Evolutionary conservation across 2,329 filamentous ascomycete species (phyloP).

Genomic region (Myriosclerotinia scirpicola): DNA sequence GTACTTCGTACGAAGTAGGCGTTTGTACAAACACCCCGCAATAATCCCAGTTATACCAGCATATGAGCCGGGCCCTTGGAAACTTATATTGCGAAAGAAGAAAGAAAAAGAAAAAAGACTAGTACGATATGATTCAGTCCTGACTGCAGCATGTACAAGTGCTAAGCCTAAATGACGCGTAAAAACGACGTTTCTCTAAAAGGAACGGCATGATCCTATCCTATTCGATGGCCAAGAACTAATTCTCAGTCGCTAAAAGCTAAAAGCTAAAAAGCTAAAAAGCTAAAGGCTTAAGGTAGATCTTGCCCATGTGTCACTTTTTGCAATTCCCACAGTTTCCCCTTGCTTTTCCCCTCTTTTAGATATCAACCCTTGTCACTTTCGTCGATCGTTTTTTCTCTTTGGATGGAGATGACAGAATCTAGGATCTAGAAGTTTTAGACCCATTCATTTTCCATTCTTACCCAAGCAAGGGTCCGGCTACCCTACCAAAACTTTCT

Average conservation of each 20-base stretch:
- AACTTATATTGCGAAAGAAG: slow-evolving; percentile 7
- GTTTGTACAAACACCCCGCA: slow-evolving; percentile 24
- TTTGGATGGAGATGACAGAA: slow-evolving; percentile 17
- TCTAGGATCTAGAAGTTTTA: slow-evolving; percentile 14
- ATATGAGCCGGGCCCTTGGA: slow-evolving; percentile 24
- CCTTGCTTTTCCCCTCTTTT: slow-evolving; percentile 18
- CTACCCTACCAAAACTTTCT: slow-evolving; percentile 3
- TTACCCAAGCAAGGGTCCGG: slow-evolving; percentile 14
- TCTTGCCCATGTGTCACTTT: slow-evolving; percentile 14
- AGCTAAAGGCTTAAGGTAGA: slow-evolving; percentile 2
- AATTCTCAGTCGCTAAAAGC: not conserved
- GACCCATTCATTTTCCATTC: not conserved
- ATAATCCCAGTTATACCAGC: slow-evolving; percentile 21
- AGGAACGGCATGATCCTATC: not conserved
- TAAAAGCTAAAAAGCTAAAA: not conserved
- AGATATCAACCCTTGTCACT: slow-evolving; percentile 14
- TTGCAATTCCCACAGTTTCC: slow-evolving; percentile 3
- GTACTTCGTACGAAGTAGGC: not conserved
- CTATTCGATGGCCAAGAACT: slow-evolving; percentile 1
- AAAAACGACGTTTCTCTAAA: slow-evolving; percentile 3
- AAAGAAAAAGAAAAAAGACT: not conserved
- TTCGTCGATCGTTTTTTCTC: slow-evolving; percentile 23
- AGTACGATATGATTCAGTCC: slow-evolving; percentile 2
- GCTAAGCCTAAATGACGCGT: slow-evolving; percentile 24
- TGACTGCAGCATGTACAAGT: not conserved